Evolutionary conservation across 352 stramenopile species (phyloP), one percentile per base, ranked within the genome.

Genomic region (Globisporangium okanoganense): DNA sequence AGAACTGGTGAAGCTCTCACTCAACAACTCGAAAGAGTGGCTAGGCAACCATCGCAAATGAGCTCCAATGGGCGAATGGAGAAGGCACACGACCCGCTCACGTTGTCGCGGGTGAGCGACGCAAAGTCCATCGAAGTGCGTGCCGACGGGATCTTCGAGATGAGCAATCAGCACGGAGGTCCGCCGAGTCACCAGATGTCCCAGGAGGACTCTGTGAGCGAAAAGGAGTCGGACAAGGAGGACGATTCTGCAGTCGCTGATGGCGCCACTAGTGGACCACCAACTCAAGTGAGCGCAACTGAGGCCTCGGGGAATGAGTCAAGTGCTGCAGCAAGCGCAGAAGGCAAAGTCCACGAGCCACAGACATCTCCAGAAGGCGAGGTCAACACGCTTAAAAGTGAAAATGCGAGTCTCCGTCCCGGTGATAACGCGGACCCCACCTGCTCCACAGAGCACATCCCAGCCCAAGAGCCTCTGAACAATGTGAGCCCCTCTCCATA

Each of bases 101-200:
- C 49, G 27, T 14, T 55, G 49, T 12, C 16, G 1, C 27, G 35
- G 20, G 41, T 25, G 14, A 44, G n/a, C n/a, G n/a, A 27, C 33
- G 12, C 7, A 3, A 63, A 56, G 24, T 25, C 47, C 3, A 16
- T 57, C 33, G 57, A 63, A 50, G 57, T 56, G 57, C 35, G 47
- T 10, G 35, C 57, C 8, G 25, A 56, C 35, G 45, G 33, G 22
- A 63, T 63, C 57, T 63, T 50, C 47, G 33, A 41, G 14, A 57
- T 22, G 24, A 63, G 45, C 45, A 63, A 63, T 36, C 44, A 63
- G 24, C 52, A 38, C 16, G 31, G 57, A 18, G 27, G 3, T 7
- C 49, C 14, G 9, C 25, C 13, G 16, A 55, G 18, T 41, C 27
- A 4, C 4, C 29, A 38, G 27, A n/a, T 16, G 7, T 18, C 40